Conservation (phyloP, 495 filamentous ascomycete species). For the Neurospora sp. region DNA sequence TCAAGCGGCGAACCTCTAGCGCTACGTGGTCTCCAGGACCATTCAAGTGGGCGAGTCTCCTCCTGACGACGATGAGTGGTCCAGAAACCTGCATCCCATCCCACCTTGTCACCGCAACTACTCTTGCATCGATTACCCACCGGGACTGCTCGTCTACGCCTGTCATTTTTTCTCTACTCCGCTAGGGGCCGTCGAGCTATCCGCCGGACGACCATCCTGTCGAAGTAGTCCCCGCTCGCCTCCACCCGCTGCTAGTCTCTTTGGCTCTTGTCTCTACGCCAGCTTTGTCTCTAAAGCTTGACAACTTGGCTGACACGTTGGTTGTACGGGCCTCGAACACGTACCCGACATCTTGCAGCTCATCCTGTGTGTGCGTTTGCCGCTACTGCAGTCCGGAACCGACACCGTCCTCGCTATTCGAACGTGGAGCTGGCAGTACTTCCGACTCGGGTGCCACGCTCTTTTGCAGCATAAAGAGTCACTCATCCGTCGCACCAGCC, state of each 20-base stretch:
- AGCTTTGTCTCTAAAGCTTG: neutral
- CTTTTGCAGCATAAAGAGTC: conserved; percentile 8
- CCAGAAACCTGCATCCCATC: conserved; percentile 26
- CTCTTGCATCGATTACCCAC: conserved; percentile 22
- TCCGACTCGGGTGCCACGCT: conserved; percentile 2
- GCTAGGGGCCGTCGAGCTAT: conserved; percentile 11
- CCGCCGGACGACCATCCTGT: conserved; percentile 10
- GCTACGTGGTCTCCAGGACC: conserved; percentile 20
- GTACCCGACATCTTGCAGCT: conserved; percentile 11
- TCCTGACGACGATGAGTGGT: conserved; percentile 31
- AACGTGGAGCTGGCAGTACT: conserved; percentile 3
- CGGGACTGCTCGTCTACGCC: conserved; percentile 14
- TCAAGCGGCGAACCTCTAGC: conserved; percentile 18
- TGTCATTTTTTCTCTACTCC: conserved; percentile 22
- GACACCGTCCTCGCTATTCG: conserved; percentile 1
- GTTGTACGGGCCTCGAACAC: conserved; percentile 9
- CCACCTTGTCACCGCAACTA: conserved; percentile 23
- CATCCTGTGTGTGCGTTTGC: neutral
- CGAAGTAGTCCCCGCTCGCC: conserved; percentile 6
- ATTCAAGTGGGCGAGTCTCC: conserved; percentile 31
- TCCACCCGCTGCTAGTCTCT: conserved; percentile 10
- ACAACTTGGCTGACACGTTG: conserved; percentile 8
- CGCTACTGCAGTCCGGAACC: neutral
- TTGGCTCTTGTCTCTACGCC: neutral
- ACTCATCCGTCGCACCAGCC: neutral